These are phyloP conservation scores for Monotropa hypopitys DNA, from an alignment of 179 eudicot genomes.

Conservation along the genomic window DNA sequence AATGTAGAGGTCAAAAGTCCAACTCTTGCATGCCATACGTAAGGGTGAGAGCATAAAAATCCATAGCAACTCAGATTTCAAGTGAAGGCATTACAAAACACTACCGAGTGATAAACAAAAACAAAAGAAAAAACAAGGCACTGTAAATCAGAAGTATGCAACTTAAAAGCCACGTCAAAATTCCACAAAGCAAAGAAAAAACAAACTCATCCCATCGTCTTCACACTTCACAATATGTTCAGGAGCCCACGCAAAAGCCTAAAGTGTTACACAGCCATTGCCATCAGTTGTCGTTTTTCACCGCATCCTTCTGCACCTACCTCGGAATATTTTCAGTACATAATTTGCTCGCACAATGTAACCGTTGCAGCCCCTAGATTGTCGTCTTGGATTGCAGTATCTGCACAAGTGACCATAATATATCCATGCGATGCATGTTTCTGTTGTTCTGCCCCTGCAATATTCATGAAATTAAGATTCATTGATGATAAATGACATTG, in stretches of 20 bases:
- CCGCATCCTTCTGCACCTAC: background rate
- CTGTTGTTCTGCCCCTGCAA: conserved; percentile 53
- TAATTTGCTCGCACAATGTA: background rate
- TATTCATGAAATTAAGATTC: background rate
- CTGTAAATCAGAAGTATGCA: background rate
- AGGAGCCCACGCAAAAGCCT: background rate
- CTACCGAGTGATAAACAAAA: background rate
- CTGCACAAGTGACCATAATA: conserved; percentile 79
- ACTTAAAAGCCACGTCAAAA: background rate
- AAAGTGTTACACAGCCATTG: background rate
- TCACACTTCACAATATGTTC: background rate
- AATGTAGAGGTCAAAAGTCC: background rate
- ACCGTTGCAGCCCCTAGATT: conserved; percentile 4
- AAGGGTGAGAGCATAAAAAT: background rate
- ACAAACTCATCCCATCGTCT: background rate
- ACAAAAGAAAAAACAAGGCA: background rate
- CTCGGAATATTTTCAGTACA: background rate
- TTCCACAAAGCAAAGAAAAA: background rate
- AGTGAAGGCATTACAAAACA: background rate
- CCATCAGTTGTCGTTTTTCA: conserved; percentile 15
- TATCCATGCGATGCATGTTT: conserved; percentile 82
- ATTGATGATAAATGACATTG: background rate
- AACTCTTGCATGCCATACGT: background rate
- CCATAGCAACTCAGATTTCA: background rate
- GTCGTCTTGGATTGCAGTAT: conserved; percentile 48